These are phyloP conservation scores for Rhododendron ovatum DNA, from an alignment of 148 eudicot genomes.

Conservation along the genomic window DNA sequence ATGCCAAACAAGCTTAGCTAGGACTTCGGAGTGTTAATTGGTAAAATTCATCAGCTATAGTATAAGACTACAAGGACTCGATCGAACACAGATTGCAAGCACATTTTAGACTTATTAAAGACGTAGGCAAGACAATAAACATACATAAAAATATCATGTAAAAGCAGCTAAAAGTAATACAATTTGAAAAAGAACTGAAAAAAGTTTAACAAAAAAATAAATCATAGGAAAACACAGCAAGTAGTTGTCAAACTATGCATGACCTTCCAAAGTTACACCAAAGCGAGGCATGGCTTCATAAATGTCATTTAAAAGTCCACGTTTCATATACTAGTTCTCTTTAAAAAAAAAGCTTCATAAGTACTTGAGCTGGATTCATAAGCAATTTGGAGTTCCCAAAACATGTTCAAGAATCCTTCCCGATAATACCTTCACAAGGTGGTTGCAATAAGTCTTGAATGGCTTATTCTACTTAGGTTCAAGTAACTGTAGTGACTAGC, in stretches of 20 bases:
- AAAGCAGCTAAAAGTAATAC: not conserved
- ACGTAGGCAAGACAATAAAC: not conserved
- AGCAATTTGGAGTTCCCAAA: not conserved
- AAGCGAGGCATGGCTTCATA: not conserved
- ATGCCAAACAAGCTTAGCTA: not conserved
- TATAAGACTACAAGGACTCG: not conserved
- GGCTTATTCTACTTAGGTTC: not conserved
- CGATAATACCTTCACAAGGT: not conserved
- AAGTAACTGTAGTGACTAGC: not conserved
- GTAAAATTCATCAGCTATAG: not conserved
- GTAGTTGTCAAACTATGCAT: not conserved
- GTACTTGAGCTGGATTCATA: constrained; percentile 1
- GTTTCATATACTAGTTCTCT: not conserved
- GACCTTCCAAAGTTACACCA: not conserved
- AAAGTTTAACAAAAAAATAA: not conserved
- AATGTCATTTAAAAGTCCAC: not conserved
- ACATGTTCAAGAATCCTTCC: not conserved
- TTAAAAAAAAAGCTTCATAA: not conserved
- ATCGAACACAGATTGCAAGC: not conserved
- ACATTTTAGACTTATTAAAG: not conserved
- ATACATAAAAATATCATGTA: not conserved
- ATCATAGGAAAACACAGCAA: not conserved
- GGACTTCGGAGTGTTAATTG: not conserved
- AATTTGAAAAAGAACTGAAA: not conserved
- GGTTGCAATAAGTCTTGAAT: not conserved